Percentiles rank a stretch among this genome's conserved stretches.
phyloP scores from a whole-genome alignment of 176 grass and related monocot species.

The Ampelocalamus luodianensis region DNA sequence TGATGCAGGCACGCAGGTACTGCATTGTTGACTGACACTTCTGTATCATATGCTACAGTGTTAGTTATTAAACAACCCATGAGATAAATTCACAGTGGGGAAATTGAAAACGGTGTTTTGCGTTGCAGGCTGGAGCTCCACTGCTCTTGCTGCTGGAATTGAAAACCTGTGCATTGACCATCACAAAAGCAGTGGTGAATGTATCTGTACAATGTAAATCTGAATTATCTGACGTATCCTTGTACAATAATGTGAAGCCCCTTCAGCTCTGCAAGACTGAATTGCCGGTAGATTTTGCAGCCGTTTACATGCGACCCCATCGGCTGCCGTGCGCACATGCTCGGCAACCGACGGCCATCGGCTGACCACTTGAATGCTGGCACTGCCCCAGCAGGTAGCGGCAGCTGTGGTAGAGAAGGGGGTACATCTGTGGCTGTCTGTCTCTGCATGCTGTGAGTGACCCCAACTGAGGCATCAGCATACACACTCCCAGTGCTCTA shows the following conservation, averaged over 20 bases:
- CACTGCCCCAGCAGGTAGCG: neutral
- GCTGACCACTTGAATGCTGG: conserved; percentile 15
- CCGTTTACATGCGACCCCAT: conserved; percentile 12
- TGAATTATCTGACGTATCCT: neutral
- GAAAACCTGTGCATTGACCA: neutral
- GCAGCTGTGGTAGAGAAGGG: conserved; percentile 17
- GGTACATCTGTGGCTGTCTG: conserved; percentile 19
- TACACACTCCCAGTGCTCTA: neutral
- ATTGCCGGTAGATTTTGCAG: conserved; percentile 30
- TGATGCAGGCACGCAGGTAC: neutral
- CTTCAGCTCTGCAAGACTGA: neutral
- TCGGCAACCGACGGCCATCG: neutral
- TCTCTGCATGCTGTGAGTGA: neutral
- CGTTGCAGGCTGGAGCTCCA: neutral
- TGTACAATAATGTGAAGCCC: neutral
- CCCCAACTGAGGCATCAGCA: neutral
- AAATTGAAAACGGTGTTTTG: neutral
- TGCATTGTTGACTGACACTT: neutral
- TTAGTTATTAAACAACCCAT: neutral
- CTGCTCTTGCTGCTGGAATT: conserved; percentile 19
- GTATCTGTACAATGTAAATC: neutral
- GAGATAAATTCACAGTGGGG: neutral
- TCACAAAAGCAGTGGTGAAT: neutral
- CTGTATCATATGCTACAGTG: neutral
- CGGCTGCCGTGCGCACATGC: conserved; percentile 34